These are phyloP conservation scores for Spathaspora jeffriesii DNA, from an alignment of 1,139 yeast species.

Conservation along the genomic window DNA sequence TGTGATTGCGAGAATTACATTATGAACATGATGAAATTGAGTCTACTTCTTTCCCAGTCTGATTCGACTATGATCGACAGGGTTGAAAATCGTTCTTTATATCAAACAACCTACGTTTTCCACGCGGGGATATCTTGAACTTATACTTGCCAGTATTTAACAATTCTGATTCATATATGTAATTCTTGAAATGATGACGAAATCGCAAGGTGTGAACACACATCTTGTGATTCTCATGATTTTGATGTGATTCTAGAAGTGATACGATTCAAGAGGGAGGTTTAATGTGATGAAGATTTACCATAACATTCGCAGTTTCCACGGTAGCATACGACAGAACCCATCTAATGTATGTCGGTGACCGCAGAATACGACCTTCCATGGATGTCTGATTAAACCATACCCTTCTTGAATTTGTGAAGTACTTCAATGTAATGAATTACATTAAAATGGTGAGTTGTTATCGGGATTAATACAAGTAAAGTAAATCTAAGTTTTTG, in stretches of 20 bases:
- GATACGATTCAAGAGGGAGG: no score
- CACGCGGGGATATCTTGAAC: conserved; percentile 22
- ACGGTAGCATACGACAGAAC: conserved; percentile 86
- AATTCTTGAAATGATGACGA: neutral
- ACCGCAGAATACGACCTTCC: conserved; percentile 73
- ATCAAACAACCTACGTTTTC: neutral
- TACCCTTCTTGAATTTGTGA: no score
- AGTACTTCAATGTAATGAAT: no score
- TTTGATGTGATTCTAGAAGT: no score
- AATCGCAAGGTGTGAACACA: neutral
- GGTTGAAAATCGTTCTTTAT: conserved; percentile 58
- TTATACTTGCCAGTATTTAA: conserved; percentile 87
- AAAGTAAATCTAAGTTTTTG: no score
- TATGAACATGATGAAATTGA: conserved; percentile 52
- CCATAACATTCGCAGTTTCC: conserved; percentile 92
- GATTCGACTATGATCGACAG: conserved; percentile 86
- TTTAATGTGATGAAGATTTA: conserved; percentile 68
- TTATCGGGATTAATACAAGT: neutral
- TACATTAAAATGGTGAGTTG: conserved; percentile 2
- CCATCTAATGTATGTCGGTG: conserved; percentile 79
- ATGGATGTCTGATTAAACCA: conserved; percentile 59
- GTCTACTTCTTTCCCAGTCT: conserved; percentile 79
- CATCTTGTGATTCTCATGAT: conserved; percentile 8
- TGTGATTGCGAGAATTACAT: neutral
- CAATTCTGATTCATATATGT: conserved; percentile 58